Conservation (phyloP, 306 rosid genomes). For the Fagus sylvatica region DNA sequence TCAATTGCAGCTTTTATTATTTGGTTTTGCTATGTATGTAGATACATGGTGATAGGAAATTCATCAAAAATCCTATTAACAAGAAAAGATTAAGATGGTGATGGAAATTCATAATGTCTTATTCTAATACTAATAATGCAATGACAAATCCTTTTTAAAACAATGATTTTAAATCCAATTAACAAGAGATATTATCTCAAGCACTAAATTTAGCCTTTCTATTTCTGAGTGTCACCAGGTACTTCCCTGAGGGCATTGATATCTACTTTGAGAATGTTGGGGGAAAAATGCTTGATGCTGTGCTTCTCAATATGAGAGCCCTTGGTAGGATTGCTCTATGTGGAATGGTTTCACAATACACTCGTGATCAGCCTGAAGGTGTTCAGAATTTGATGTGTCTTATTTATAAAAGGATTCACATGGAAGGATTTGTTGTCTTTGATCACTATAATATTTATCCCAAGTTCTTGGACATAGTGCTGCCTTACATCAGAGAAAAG, state of each 20-base stretch:
- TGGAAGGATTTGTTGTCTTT: constrained; percentile 12
- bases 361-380: constrained; percentile 4
- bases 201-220: background rate
- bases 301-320: constrained; percentile 16
- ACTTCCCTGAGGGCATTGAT: constrained; percentile 25
- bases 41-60: no score
- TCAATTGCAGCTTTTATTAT: no score
- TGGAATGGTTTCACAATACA: constrained; percentile 22
- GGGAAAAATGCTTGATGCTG: constrained; percentile 16
- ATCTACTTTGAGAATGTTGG: constrained; percentile 24
- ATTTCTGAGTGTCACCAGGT: constrained; percentile 10
- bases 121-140: no score
- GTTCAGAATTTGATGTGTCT: constrained; percentile 11
- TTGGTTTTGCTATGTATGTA: no score
- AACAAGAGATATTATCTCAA: no score
- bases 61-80: no score
- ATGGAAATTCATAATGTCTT: no score
- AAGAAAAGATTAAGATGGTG: no score
- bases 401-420: constrained; percentile 14
- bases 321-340: constrained; percentile 16
- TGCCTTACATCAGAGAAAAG: constrained; percentile 14
- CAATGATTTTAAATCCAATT: no score
- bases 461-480: constrained; percentile 13
- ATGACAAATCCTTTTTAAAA: no score
- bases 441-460: constrained; percentile 16